Evolutionary conservation across 169 alveolate genomes (phyloP), one percentile per base, ranked within the genome.

Genomic region (Theileria parva): DNA sequence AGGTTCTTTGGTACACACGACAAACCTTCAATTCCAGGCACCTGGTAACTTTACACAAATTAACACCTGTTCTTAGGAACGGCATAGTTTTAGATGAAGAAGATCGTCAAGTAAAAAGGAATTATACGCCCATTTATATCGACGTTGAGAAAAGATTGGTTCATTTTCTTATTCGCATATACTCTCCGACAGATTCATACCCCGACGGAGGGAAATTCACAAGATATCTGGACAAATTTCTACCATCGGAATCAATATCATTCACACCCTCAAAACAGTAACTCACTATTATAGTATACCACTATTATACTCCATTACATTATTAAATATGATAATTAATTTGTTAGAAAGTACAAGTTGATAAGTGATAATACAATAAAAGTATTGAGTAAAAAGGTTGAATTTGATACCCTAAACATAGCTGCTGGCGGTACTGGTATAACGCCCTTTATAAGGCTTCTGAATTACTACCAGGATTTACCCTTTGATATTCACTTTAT

Each of bases 371-470:
- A 75, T 30, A 50, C 64, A 17, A 32, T 83, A 12, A 64, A 50
- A 57, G 19, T 11, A 4, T n/a, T 71, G 57, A 61, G 51, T n/a
- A 71, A 74, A 51, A 32, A 27, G n/a, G 53, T 81, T 7, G 77
- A 55, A 57, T 81, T 74, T 64, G 77, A 79, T 37, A 87, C 83
- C 57, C 60, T 91, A 17, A 88, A 85, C 70, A 67, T 91, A 71
- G 85, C 88, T 3, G 95, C 95, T 2, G 95, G 93, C 3, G 95
- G 95, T 2, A 91, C 95, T 13, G 95, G 95, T 0, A 91, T 91
- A 83, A 88, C 95, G 17, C 93, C 93, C 39, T 91, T 74, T 74
- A 74, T 87, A 50, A 85, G 95, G 57, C 57, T 87, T 27, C 66
- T 91, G 37, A 53, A 70, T 25, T 23, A 76, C 48, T 64, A 76